Base-by-base conservation (phyloP, 2,329 filamentous ascomycete genomes). In the Kalmusia sp. region DNA sequence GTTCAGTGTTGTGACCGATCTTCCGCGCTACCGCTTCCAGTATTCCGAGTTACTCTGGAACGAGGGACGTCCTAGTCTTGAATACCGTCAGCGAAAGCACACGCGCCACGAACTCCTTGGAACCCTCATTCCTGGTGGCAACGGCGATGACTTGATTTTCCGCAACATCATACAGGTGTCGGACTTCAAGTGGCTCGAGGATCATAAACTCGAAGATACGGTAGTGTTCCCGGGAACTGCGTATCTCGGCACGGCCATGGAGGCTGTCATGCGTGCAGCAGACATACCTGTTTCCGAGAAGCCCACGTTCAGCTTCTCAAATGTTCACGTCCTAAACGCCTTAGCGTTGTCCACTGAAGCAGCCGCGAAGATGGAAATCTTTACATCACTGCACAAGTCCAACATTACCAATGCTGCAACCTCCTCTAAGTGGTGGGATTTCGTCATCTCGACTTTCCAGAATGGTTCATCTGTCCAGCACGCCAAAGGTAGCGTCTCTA, bases 111-210 rank as follows among this genome's bases (percentile, higher is more conserved):
- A 69, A 14, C 43, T 70, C 30, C 14, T 70, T 34, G 54, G 70
- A 12, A 31, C 65, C 40, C 61, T 52, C 49, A 21, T 57, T 28
- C 24, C 52, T 6, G 66, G 64, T 22, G 59, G 55, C 0, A 72
- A 63, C 15, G 57, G 62, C 11, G 34, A 65, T 0, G 67, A 68
- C 39, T 65, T 68, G 0, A 51, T 54, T 6, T 77, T 74, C 72
- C 53, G 74, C 2, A 73, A 75, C 41, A 54, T 65, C 3, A 47
- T 77, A 3, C 54, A 51, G 0, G 50, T 70, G 3, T 63, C 64
- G 8, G 67, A 75, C 43, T 51, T 71, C 0, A 65, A 70, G 0
- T 78, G 76, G 76, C 51, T 77, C 3, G 52, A 51, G 2, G 71
- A 74, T 25, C 76, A 78, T 47, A 51, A 54, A 6, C 33, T 76